These are phyloP conservation scores for Pythium aquatile DNA, from an alignment of 352 stramenopile genomes.

Conservation along the genomic window DNA sequence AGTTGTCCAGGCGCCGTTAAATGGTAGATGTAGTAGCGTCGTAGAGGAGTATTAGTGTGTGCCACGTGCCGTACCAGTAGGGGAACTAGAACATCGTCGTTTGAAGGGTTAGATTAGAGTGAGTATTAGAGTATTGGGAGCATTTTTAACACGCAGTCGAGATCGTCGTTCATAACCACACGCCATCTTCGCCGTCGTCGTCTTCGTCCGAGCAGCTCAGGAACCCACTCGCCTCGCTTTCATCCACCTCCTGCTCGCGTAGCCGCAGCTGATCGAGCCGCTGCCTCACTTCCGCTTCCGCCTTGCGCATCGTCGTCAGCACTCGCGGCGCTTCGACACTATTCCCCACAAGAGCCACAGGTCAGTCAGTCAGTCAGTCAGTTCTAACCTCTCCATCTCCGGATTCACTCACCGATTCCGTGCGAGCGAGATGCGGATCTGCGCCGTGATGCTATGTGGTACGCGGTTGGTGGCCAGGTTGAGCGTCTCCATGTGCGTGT, in stretches of 20 bases:
- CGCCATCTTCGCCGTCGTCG: constrained; percentile 41
- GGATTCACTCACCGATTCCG: constrained; percentile 43
- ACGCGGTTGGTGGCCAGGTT: constrained; percentile 61
- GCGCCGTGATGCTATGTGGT: constrained; percentile 35
- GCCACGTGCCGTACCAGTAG: not conserved
- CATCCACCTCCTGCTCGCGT: constrained; percentile 28
- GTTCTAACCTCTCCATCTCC: too few species aligned
- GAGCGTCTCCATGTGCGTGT: constrained; percentile 58
- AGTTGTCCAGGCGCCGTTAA: not conserved
- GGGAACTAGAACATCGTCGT: not conserved
- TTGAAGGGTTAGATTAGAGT: not conserved
- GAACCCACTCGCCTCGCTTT: constrained; percentile 53
- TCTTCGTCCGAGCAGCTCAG: constrained; percentile 52
- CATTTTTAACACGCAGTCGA: constrained; percentile 15
- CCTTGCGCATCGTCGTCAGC: constrained; percentile 37
- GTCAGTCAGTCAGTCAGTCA: not conserved
- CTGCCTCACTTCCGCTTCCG: constrained; percentile 39
- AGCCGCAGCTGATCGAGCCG: constrained; percentile 34
- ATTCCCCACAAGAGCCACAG: not conserved
- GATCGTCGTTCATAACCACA: constrained; percentile 37
- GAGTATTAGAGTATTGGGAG: not conserved
- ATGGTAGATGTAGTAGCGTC: not conserved
- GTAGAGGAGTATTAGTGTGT: not conserved
- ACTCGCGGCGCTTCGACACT: constrained; percentile 28
- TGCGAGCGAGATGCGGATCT: constrained; percentile 49